Percentiles rank a stretch among this genome's conserved stretches.
phyloP scores from a whole-genome alignment of 768 basidiomycete species.

The Auricularia cornea region DNA sequence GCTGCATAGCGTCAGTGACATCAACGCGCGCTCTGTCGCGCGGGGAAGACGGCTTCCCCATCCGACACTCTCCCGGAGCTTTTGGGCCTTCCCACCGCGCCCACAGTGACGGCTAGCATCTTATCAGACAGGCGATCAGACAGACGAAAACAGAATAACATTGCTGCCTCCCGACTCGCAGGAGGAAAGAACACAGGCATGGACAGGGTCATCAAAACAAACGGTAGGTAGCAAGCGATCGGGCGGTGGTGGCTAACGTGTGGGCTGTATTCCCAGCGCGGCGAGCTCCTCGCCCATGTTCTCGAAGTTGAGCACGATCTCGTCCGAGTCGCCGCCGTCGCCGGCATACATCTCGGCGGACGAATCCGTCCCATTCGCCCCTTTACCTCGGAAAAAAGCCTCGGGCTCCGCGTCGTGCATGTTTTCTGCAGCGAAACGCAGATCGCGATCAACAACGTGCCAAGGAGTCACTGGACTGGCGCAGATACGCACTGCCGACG shows the following conservation, averaged over 20 bases:
- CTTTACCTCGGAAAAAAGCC: background rate
- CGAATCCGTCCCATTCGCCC: background rate
- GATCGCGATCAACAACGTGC: no score
- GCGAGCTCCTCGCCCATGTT: background rate
- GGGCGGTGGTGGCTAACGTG: no score
- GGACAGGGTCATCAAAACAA: no score
- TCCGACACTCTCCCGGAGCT: no score
- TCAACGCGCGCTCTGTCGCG: background rate
- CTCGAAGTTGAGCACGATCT: background rate
- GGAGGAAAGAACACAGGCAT: no score
- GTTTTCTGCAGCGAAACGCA: background rate
- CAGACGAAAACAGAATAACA: no score
- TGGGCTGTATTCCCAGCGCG: background rate
- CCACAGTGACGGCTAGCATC: no score
- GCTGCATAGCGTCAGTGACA: background rate
- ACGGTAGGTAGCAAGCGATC: no score
- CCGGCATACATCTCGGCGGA: background rate
- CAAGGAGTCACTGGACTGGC: background rate
- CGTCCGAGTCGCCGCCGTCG: background rate
- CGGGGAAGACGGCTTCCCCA: no score
- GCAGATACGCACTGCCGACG: constrained; percentile 38
- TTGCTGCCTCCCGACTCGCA: no score
- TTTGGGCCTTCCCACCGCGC: no score
- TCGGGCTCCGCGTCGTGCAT: background rate
- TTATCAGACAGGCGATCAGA: no score